phyloP scores from a whole-genome alignment of 768 basidiomycete species.

The Amanita phalloides region DNA sequence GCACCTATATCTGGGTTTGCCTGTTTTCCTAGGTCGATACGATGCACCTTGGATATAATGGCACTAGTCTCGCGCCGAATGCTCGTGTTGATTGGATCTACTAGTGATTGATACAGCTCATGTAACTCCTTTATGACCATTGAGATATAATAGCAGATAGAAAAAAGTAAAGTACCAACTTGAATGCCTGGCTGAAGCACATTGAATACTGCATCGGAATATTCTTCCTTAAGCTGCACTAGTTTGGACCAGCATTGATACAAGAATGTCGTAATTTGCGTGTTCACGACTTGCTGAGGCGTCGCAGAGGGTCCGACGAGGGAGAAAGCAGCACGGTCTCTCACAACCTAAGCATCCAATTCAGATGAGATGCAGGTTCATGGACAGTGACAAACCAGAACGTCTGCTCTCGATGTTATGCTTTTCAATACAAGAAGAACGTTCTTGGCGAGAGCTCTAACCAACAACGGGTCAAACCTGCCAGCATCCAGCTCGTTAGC shows the following conservation, averaged over 20 bases:
- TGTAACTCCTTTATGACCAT: constrained; percentile 32
- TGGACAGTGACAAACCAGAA: constrained; percentile 41
- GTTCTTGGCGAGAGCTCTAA: constrained; percentile 69
- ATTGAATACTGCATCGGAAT: constrained; percentile 45
- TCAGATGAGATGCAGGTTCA: not conserved
- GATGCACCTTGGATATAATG: constrained; percentile 76
- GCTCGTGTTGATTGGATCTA: constrained; percentile 52
- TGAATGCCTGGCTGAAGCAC: constrained; percentile 46
- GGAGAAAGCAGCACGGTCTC: constrained; percentile 69
- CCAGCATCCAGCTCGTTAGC: constrained; percentile 91
- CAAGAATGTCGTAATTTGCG: constrained; percentile 65
- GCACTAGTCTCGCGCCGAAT: constrained; percentile 74
- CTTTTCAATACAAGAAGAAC: constrained; percentile 60
- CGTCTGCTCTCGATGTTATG: constrained; percentile 52
- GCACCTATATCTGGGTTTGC: constrained; percentile 53
- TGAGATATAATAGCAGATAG: not conserved
- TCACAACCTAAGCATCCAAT: constrained; percentile 37
- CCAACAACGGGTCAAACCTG: constrained; percentile 83
- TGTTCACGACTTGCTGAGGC: constrained; percentile 69
- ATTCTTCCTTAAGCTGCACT: constrained; percentile 54
- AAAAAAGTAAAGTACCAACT: constrained; percentile 27
- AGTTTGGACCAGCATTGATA: constrained; percentile 70
- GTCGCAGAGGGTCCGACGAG: constrained; percentile 72
- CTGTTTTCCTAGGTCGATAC: constrained; percentile 69
- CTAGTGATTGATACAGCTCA: constrained; percentile 40